Base-by-base conservation (phyloP, 2,329 filamentous ascomycete genomes). In the Colletotrichum lindemuthianum region DNA sequence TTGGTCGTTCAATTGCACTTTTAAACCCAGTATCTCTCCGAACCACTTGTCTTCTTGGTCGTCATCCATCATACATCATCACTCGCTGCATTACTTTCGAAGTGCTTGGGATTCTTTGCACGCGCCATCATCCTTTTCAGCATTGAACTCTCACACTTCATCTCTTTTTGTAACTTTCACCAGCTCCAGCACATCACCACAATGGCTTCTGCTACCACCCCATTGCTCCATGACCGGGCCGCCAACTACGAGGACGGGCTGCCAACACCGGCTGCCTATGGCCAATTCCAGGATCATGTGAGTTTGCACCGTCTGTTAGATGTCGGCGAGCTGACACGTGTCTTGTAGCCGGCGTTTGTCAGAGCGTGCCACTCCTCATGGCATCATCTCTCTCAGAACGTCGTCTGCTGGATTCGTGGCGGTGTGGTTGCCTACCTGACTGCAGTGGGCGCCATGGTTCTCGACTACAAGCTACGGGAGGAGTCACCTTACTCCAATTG, bases 361-460 rank as follows among this genome's bases (percentile, higher is more conserved):
- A 81, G 82, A 69, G 81, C 78, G 50, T 81, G 80, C 44, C 84
- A 85, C 66, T 86, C 84, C 2, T 80, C 83, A 16, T 86, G 83
- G 81, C 69, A 74, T 7, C 76, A 70, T 56, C 78, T 86, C 51
- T 78, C 77, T 33, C 83, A 85, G 65, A 79, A 79, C 49, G 60
- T 75, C 36, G 76, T 86, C 50, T 77, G 83, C 52, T 72, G 75
- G 59, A 68, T 84, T 16, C 81, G 84, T 45, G 76, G 77, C 10
- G 45, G 76, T 4, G 66, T 84, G 10, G 68, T 84, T 16, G 74
- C 73, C 6, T 83, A 84, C 69, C 73, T 85, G 39, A 72, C 77
- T 7, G 77, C 75, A 13, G 74, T 79, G 2, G 76, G 74, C 11
- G 75, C 74, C 58, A 76, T 85, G 70, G 73, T 82, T 8, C 69